phyloP scores from a whole-genome alignment of 176 grass and related monocot genomes.

The Oryza rufipogon region DNA sequence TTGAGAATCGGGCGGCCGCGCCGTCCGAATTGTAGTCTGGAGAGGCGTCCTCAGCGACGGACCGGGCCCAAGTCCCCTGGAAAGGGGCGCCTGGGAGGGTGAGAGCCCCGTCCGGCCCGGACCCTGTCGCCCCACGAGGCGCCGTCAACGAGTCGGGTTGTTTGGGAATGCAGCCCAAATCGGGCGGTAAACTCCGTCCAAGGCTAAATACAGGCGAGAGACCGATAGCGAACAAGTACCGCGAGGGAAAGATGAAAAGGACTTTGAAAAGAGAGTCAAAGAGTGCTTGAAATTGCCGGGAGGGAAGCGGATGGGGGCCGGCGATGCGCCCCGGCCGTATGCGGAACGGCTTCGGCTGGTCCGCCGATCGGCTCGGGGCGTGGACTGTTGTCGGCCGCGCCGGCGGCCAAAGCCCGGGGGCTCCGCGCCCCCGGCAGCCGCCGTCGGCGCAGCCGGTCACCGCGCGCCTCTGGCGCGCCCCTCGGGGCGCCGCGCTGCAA shows the following conservation, averaged over 20 bases:
- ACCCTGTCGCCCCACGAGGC: slow-evolving; percentile 42
- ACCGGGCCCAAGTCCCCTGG: too few species aligned
- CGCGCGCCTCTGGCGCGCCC: too few species aligned
- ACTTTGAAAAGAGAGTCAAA: slow-evolving; percentile 76
- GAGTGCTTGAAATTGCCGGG: slow-evolving; percentile 72
- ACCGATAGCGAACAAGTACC: slow-evolving; percentile 59
- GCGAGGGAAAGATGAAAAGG: slow-evolving; percentile 60
- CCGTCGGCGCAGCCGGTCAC: too few species aligned
- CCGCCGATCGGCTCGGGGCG: slow-evolving; percentile 46
- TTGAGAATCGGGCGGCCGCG: not conserved
- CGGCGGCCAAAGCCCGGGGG: slow-evolving; percentile 40
- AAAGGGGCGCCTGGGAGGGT: too few species aligned
- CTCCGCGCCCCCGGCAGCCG: not conserved
- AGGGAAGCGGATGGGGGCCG: slow-evolving; percentile 78
- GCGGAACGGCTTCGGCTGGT: slow-evolving; percentile 34
- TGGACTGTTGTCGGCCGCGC: slow-evolving; percentile 35
- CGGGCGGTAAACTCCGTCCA: slow-evolving; percentile 45
- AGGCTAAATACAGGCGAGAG: slow-evolving; percentile 62
- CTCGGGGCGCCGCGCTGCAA: too few species aligned
- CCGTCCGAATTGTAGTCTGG: too few species aligned
- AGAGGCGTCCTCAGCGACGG: too few species aligned
- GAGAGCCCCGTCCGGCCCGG: too few species aligned
- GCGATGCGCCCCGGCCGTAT: slow-evolving; percentile 23
- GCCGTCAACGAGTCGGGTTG: slow-evolving; percentile 56
- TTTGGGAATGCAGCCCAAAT: slow-evolving; percentile 65